Conservation (phyloP, 441 rosid species). For the Pelargonium fulgidum region DNA sequence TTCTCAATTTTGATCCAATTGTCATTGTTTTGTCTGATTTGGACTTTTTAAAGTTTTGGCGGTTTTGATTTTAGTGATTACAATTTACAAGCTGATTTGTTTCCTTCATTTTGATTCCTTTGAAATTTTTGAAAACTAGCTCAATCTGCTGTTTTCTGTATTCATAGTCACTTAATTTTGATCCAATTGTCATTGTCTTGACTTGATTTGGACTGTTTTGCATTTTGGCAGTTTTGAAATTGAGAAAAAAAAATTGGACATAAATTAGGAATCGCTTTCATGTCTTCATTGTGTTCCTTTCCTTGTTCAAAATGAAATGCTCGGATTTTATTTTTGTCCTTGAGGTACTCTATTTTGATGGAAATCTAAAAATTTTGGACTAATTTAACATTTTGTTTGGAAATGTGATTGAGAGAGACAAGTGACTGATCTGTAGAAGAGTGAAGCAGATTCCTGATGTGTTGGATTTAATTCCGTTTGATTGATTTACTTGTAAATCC, state of each 20-base stretch:
- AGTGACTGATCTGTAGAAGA: background rate
- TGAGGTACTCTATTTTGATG: background rate
- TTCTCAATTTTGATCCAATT: background rate
- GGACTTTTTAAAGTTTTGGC: background rate
- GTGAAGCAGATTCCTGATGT: background rate
- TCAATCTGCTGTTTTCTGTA: background rate
- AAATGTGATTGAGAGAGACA: background rate
- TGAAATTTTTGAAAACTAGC: too few relatives aligned
- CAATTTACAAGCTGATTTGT: too few relatives aligned
- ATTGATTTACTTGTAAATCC: background rate
- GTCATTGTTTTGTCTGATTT: background rate
- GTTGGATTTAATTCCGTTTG: conserved; percentile 1
- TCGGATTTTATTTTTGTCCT: background rate
- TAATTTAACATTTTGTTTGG: background rate
- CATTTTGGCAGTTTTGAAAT: background rate
- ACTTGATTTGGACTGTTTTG: too few relatives aligned
- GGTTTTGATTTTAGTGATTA: too few relatives aligned
- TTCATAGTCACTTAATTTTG: background rate
- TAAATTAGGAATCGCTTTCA: background rate
- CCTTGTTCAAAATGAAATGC: background rate
- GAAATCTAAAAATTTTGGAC: background rate
- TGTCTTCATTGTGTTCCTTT: background rate
- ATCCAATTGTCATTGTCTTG: too few relatives aligned
- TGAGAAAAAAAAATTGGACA: background rate
- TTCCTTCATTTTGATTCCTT: too few relatives aligned